Percentiles rank a stretch among this genome's conserved stretches.
These are phyloP conservation scores for Cladorrhinum samala DNA, from an alignment of 495 filamentous ascomycete species.

Conservation along the genomic window DNA sequence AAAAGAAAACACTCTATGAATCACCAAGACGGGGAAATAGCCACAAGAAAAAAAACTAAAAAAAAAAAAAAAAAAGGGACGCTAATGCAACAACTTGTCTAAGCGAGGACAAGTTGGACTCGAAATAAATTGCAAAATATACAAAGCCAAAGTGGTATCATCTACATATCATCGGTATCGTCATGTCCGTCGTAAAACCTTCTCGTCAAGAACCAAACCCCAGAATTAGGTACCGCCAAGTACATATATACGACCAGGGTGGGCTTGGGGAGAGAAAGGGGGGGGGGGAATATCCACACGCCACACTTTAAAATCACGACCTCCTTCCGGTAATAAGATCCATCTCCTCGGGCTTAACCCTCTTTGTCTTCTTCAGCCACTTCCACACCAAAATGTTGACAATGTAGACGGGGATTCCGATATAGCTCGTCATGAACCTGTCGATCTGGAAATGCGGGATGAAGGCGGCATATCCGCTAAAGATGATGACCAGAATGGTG, in stretches of 20 bases:
- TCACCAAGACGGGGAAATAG: no score
- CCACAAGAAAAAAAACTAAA: no score
- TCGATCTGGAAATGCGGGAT: conserved; percentile 58
- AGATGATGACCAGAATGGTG: conserved; percentile 71
- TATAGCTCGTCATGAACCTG: conserved; percentile 75
- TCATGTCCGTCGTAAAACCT: not conserved
- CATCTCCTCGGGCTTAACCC: conserved; percentile 25
- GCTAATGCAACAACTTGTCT: no score
- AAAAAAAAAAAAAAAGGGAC: no score
- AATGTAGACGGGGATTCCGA: conserved; percentile 75
- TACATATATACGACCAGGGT: no score
- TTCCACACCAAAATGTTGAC: conserved; percentile 36
- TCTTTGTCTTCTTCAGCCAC: conserved; percentile 28
- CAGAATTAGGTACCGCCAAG: no score
- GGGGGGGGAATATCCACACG: not conserved
- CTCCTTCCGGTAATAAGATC: conserved; percentile 27
- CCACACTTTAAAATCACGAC: conserved; percentile 1
- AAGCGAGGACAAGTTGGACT: no score
- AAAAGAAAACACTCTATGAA: no score
- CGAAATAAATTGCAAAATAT: not conserved
- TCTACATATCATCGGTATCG: not conserved
- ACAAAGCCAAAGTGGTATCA: not conserved
- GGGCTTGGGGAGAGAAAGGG: no score
- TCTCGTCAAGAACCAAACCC: not conserved
- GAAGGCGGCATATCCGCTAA: conserved; percentile 58